Conservation (phyloP, 768 basidiomycete species). For the Psilocybe cubensis region DNA sequence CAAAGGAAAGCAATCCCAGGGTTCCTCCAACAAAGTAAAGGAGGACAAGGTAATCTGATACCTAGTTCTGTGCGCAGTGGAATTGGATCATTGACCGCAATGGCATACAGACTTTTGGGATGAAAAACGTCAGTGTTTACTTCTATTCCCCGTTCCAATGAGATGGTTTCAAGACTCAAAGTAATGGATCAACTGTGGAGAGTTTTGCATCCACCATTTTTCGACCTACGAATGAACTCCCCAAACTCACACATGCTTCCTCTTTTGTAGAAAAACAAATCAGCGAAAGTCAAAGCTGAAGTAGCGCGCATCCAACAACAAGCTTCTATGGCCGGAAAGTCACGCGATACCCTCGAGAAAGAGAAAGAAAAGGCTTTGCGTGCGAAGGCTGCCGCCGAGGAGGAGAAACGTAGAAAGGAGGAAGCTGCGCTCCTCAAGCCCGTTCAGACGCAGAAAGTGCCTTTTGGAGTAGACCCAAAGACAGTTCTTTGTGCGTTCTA, state of each 20-base stretch:
- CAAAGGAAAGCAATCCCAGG: conserved; percentile 65
- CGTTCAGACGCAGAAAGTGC: conserved; percentile 82
- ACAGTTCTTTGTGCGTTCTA: conserved; percentile 90
- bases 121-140: conserved; percentile 74
- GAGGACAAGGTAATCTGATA: conserved; percentile 74
- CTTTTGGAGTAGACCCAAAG: conserved; percentile 97
- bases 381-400: conserved; percentile 75
- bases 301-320: conserved; percentile 83
- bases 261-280: conserved; percentile 83
- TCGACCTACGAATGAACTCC: background rate
- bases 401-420: conserved; percentile 84
- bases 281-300: conserved; percentile 87
- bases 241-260: conserved; percentile 2
- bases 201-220: background rate
- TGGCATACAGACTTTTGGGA: conserved; percentile 71
- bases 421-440: conserved; percentile 84
- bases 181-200: background rate
- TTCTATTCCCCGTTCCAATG: conserved; percentile 1
- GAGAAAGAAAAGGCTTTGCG: conserved; percentile 83
- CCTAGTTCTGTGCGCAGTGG: conserved; percentile 20
- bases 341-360: conserved; percentile 76
- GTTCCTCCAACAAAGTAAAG: conserved; percentile 72
- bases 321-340: conserved; percentile 75
- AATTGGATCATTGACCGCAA: conserved; percentile 23
- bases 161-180: too few relatives aligned